Evolutionary conservation across 179 eudicot species (phyloP).

Genomic region (Silene coronaria): DNA sequence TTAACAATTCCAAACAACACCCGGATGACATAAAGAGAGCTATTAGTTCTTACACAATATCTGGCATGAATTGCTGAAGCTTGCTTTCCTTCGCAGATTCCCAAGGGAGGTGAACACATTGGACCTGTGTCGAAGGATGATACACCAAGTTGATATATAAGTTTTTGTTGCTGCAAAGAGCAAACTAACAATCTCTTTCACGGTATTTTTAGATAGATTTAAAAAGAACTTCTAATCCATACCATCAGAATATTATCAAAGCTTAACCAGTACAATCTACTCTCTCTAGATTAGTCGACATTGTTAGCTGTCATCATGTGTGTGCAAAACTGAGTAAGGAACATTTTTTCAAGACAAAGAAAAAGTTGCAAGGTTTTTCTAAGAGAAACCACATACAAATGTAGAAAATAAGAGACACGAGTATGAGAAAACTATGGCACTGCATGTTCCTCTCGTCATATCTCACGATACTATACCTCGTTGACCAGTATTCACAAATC

Average conservation of each 20-base stretch:
- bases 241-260: not conserved
- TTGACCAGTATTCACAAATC: not conserved
- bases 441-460: slow-evolving; percentile 3
- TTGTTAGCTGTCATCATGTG: not conserved
- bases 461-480: not conserved
- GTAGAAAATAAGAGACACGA: not conserved
- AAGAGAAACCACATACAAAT: not conserved
- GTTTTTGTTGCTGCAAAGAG: not conserved
- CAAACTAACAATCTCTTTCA: not conserved
- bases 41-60: slow-evolving; percentile 53
- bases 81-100: slow-evolving; percentile 54
- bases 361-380: not conserved
- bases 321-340: not conserved
- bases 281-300: not conserved
- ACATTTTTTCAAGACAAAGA: not conserved
- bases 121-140: slow-evolving; percentile 36
- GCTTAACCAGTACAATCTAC: not conserved
- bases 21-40: not conserved
- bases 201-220: not conserved
- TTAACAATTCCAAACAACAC: not conserved
- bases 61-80: slow-evolving; percentile 53
- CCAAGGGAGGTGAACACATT: slow-evolving; percentile 68
- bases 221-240: not conserved
- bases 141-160: not conserved
- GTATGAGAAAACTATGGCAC: not conserved